Conservation (phyloP, 805 yeast species). For the Pichia manshurica region DNA sequence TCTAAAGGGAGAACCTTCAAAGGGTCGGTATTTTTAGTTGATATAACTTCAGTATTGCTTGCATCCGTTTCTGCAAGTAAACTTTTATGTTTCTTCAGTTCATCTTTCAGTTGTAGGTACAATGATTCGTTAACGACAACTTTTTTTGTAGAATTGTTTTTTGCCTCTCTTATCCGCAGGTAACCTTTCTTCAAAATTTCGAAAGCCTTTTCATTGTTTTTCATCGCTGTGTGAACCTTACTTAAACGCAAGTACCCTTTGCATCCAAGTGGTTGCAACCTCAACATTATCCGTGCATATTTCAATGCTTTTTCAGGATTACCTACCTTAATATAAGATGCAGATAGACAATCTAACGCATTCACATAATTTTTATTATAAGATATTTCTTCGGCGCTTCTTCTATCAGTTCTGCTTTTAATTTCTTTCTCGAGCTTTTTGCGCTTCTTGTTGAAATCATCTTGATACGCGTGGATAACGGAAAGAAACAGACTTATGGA, state of each 20-base stretch:
- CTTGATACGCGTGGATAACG: slow-evolving; percentile 16
- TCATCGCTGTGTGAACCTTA: slow-evolving; percentile 30
- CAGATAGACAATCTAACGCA: slow-evolving; percentile 42
- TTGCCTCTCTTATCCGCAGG: slow-evolving; percentile 31
- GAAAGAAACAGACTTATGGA: slow-evolving; percentile 20
- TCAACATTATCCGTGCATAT: slow-evolving; percentile 34
- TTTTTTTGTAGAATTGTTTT: slow-evolving; percentile 19
- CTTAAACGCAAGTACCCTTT: slow-evolving; percentile 44
- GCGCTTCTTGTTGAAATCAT: background rate
- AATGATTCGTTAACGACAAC: slow-evolving; percentile 30
- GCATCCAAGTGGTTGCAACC: slow-evolving; percentile 40
- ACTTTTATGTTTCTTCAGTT: slow-evolving; percentile 1
- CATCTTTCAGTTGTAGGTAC: slow-evolving; percentile 23
- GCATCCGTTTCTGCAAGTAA: too few species aligned
- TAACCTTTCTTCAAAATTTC: slow-evolving; percentile 34
- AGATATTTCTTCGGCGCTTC: background rate
- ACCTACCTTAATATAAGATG: slow-evolving; percentile 40
- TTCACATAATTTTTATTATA: slow-evolving; percentile 2
- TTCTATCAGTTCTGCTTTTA: slow-evolving; percentile 1
- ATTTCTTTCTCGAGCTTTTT: slow-evolving; percentile 1
- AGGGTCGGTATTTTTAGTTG: slow-evolving; percentile 18
- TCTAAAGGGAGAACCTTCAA: slow-evolving; percentile 24
- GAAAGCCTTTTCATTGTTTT: slow-evolving; percentile 33
- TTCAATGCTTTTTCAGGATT: slow-evolving; percentile 29
- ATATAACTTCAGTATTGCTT: background rate